A percentile compares a stretch with the other conserved stretches of the same genome.
Conservation (phyloP, 1,284 basidiomycete genomes). For the Apiotrichum veenhuisii region DNA sequence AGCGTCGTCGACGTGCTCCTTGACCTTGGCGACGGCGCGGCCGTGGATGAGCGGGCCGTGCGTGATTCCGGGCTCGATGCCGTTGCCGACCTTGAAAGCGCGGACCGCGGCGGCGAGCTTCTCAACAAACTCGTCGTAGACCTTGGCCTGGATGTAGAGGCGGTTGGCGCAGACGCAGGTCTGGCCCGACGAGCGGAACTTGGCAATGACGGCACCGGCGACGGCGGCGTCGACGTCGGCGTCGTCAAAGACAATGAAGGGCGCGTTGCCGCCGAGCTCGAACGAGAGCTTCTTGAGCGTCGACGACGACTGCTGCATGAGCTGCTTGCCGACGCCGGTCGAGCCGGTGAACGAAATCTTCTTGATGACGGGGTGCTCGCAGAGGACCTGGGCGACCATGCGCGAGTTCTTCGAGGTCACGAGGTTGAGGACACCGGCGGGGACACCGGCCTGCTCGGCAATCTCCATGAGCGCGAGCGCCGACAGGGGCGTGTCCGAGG, state of each 20-base stretch:
- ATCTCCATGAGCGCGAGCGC: constrained; percentile 68
- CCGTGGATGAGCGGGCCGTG: constrained; percentile 88
- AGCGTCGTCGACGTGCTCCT: constrained; percentile 78
- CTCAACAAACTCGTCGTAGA: constrained; percentile 39
- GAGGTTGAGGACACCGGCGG: constrained; percentile 91
- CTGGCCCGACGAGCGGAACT: constrained; percentile 87
- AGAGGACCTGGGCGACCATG: constrained; percentile 30
- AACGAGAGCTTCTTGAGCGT: constrained; percentile 88
- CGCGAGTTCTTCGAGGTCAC: constrained; percentile 56
- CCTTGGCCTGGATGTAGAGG: constrained; percentile 68
- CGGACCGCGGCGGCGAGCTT: constrained; percentile 55
- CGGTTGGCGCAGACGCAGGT: constrained; percentile 62
- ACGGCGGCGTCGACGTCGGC: constrained; percentile 88
- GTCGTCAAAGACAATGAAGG: constrained; percentile 91
- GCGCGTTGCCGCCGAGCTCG: constrained; percentile 64
- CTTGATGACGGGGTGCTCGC: constrained; percentile 55
- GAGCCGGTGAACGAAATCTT: constrained; percentile 91
- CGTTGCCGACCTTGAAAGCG: constrained; percentile 82
- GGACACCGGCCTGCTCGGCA: constrained; percentile 81
- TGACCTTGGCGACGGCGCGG: constrained; percentile 78
- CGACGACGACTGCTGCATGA: constrained; percentile 76
- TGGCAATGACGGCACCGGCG: constrained; percentile 75
- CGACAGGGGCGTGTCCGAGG: constrained; percentile 90
- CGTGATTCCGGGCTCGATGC: constrained; percentile 67
- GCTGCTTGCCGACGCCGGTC: constrained; percentile 79